phyloP scores from a whole-genome alignment of 306 rosid species.

The Glycyrrhiza uralensis region DNA sequence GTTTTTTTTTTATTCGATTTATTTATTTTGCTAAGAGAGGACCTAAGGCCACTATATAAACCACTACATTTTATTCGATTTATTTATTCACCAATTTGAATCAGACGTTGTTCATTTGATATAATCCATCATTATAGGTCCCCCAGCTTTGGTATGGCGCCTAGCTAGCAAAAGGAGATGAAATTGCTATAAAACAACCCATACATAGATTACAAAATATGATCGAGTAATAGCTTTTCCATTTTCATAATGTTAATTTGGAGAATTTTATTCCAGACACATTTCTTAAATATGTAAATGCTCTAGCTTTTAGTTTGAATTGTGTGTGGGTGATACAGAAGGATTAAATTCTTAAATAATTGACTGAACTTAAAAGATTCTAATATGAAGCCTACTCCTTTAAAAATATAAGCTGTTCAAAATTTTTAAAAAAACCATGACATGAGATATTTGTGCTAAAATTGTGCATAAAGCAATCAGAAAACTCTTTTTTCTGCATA shows the following conservation, averaged over 20 bases:
- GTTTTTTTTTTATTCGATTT: not conserved
- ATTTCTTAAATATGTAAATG: too few relatives aligned
- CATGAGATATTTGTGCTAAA: not conserved
- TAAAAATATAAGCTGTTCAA: not conserved
- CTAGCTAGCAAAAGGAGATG: not conserved
- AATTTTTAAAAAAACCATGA: too few relatives aligned
- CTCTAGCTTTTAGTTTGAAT: too few relatives aligned
- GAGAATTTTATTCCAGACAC: not conserved
- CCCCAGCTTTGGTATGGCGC: not conserved
- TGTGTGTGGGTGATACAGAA: too few relatives aligned
- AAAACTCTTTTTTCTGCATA: too few relatives aligned
- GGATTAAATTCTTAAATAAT: not conserved
- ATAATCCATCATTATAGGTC: not conserved
- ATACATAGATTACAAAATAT: not conserved
- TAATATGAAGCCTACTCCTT: not conserved
- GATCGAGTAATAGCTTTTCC: not conserved
- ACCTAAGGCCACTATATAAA: too few relatives aligned
- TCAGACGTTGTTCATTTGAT: not conserved
- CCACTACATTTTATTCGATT: too few relatives aligned
- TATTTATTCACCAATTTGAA: too few relatives aligned
- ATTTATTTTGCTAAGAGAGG: not conserved
- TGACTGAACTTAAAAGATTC: not conserved
- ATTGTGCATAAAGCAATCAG: not conserved
- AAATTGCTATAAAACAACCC: too few relatives aligned
- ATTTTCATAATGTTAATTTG: not conserved